Base-by-base conservation (phyloP, 2,329 filamentous ascomycete species). In the Neopestalotiopsis rosae region DNA sequence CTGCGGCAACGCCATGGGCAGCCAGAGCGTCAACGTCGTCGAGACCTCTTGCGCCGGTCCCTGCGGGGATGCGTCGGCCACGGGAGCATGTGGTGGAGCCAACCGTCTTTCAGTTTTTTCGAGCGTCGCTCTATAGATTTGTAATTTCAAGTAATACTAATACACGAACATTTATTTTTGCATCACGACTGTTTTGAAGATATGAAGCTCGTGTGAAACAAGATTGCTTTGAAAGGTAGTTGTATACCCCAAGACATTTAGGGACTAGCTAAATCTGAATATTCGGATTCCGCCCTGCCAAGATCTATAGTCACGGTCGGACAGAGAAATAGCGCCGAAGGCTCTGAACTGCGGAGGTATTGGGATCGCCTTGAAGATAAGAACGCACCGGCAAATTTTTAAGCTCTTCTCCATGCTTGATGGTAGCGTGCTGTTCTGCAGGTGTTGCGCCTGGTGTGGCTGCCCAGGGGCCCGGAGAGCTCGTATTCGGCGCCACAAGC, bases 1-100 rank as follows among this genome's bases (percentile, higher is more conserved):
- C 40, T 69, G 67, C 32, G 67, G 67, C n/a, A 69, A 69, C 42
- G 67, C 67, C 20, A 56, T 69, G 13, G 67, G 67, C 4, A 66
- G 67, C 28, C 57, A 69, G 56, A 69, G 49, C 6, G 56, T 65
- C 4, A 42, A 52, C 10, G 67, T 69, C 4, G 67, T 69, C 3
- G 28, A 32, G 13, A 69, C 67, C 6, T 69, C 67, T 42, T 69
- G 67, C 34, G 57, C 45, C 6, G 67, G 67, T 2, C 24, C 30
- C 49, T 69, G 67, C 58, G 63, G 63, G 38, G 67, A 30, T 42
- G 30, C 32, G 6, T 28, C 24, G 13, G 67, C 34, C 20, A 56
- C 32, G 10, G 63, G n/a, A 34, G 45, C 67, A 49, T 69, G 67
- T 49, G 67, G 67, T 14, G 67, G 67, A 42, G 17, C 13, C 32